Evolutionary conservation across 2,329 filamentous ascomycete genomes (phyloP).

Genomic region (Scytalidium sp.): DNA sequence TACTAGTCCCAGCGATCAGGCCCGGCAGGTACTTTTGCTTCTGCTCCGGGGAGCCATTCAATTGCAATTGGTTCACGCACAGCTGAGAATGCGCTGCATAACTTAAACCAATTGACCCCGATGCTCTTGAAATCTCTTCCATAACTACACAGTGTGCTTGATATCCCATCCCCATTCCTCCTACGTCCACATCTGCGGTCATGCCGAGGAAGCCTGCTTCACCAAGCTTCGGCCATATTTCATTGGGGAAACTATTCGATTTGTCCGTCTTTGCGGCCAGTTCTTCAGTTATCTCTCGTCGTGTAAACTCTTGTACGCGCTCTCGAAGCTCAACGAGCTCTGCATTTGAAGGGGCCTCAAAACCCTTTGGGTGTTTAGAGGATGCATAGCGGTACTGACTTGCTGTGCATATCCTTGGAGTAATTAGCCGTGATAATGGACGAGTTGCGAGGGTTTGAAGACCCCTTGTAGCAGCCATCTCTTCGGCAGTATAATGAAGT

Average conservation of each 20-base stretch:
- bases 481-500: slow-evolving; percentile 1
- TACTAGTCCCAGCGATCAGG: slow-evolving; percentile 73
- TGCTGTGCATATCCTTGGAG: slow-evolving; percentile 22
- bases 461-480: slow-evolving; percentile 22
- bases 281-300: slow-evolving; percentile 81
- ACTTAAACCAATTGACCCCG: slow-evolving; percentile 78
- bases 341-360: slow-evolving; percentile 49
- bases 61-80: slow-evolving; percentile 92
- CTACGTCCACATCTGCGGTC: slow-evolving; percentile 89
- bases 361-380: slow-evolving; percentile 64
- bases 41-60: slow-evolving; percentile 79
- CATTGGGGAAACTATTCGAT: slow-evolving; percentile 80
- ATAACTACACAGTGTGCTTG: slow-evolving; percentile 94
- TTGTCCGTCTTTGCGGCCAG: slow-evolving; percentile 81
- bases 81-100: slow-evolving; percentile 96
- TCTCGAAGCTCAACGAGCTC: slow-evolving; percentile 52
- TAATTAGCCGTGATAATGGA: slow-evolving; percentile 20
- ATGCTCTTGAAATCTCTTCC: slow-evolving; percentile 90
- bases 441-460: slow-evolving; percentile 18
- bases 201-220: slow-evolving; percentile 89
- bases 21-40: slow-evolving; percentile 78
- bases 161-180: slow-evolving; percentile 83
- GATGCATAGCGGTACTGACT: slow-evolving; percentile 50
- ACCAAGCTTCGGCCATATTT: slow-evolving; percentile 93
- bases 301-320: slow-evolving; percentile 70